These are phyloP conservation scores for Strigomonas culicis DNA, from an alignment of 208 protist species.

Conservation along the genomic window DNA sequence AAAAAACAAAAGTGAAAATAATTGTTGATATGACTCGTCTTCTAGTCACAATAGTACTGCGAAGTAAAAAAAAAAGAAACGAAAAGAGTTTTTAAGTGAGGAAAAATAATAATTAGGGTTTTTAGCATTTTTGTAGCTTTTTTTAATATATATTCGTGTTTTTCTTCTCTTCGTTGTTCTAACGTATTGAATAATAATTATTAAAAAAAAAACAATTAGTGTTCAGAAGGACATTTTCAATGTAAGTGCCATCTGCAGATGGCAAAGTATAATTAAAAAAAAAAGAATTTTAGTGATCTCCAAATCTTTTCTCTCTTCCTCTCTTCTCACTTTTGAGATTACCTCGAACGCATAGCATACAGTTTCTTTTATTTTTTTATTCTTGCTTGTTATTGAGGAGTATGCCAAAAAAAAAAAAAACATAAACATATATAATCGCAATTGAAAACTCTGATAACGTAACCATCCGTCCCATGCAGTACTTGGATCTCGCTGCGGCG, in stretches of 20 bases:
- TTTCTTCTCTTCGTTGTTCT: not conserved
- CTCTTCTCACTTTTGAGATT: not conserved
- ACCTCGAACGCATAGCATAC: not conserved
- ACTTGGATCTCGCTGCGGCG: constrained; percentile 12
- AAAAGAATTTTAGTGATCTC: constrained; percentile 5
- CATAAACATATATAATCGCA: not conserved
- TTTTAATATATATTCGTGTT: not conserved
- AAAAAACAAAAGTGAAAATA: too few species aligned
- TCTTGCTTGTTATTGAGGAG: not conserved
- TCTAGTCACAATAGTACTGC: not conserved
- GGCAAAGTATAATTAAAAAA: constrained; percentile 13
- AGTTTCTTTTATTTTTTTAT: constrained; percentile 3
- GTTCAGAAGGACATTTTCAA: constrained; percentile 9
- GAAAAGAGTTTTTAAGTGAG: not conserved
- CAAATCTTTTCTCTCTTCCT: not conserved
- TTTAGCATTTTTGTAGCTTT: constrained; percentile 4
- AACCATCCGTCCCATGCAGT: constrained; percentile 15
- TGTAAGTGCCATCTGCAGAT: not conserved
- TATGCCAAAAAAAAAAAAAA: constrained; percentile 8
- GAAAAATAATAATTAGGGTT: not conserved
- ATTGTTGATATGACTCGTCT: too few species aligned
- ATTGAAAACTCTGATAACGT: too few species aligned
- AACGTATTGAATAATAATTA: constrained; percentile 6
- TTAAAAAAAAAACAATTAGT: constrained; percentile 14
- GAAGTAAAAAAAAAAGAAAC: not conserved